Base-by-base conservation (phyloP, 805 yeast genomes). In the Sugiyamaella boreocaroliniensis region DNA sequence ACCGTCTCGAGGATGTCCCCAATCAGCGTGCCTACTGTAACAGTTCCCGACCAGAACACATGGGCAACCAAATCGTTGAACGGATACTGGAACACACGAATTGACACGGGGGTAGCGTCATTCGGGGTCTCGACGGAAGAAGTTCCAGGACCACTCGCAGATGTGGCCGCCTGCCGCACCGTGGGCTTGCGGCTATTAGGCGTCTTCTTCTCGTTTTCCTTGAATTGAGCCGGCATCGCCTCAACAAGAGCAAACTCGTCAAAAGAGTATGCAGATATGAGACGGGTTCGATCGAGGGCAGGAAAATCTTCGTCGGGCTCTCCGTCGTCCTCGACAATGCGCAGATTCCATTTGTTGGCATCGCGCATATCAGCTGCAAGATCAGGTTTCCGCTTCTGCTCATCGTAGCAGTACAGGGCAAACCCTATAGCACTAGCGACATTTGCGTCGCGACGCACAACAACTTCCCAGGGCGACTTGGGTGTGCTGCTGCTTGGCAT, bases 261-360 rank as follows among this genome's bases (percentile, higher is more conserved):
- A 51, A 82, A 84, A 20, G 89, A 86, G 65, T 89, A 87, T 0
- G 92, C 80, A 2, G 81, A 72, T 26, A 93, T 72, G 3, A 72
- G 61, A 50, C 90, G 73, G 0, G 79, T 75, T 57, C 97, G 72
- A 45, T 85, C 92, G 51, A 93, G 71, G 1, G 90, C 80, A 1
- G 98, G 98, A 71, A 93, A 90, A 49, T 89, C 87, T 37, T 79
- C 84, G 59, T 95, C 99, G 50, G 88, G 89, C 40, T 86, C 83
- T 48, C 95, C 97, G 64, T 90, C 97, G 48, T 92, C 98, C 65
- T 93, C 99, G 0, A 86, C 89, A 19, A 92, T 74, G 53, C 86
- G 86, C 34, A 92, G 63, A 50, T 83, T 76, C 93, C 95, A 89
- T 54, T 69, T 67, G 61, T 85, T 84, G 0, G 90, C 86, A 55